Base-by-base conservation (phyloP, 2,329 filamentous ascomycete genomes). In the Metarhizium album region DNA sequence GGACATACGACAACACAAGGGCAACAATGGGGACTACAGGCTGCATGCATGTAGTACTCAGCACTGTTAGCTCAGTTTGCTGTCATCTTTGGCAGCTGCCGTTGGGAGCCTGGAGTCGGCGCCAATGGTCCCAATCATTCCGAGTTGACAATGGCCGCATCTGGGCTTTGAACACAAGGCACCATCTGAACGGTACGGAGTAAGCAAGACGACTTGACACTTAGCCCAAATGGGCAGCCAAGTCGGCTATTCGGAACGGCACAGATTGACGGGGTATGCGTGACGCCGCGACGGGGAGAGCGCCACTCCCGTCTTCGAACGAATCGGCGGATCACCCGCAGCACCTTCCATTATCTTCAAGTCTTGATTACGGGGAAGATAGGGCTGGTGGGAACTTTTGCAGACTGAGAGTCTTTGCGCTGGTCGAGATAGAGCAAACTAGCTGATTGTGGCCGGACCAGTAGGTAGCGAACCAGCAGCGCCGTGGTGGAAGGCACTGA, bases 381-480 rank as follows among this genome's bases (percentile, higher is more conserved):
- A 7, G n/a, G 20, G n/a, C 27, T 31, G 14, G 13, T 18, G 43
- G 46, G 46, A 48, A 48, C 46, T 48, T 48, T 48, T 48, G 46
- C 46, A 27, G 23, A 29, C 27, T 29, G n/a, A n/a, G n/a, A n/a
- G n/a, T n/a, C n/a, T n/a, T n/a, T n/a, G n/a, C n/a, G n/a, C n/a
- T n/a, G n/a, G n/a, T n/a, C n/a, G n/a, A n/a, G 11, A 29, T 8
- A 9, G 27, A 29, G 27, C 6, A 8, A 29, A 29, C 27, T 11
- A 29, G 13, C 38, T n/a, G n/a, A n/a, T n/a, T n/a, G n/a, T n/a
- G n/a, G n/a, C n/a, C n/a, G n/a, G n/a, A n/a, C n/a, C n/a, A n/a
- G n/a, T n/a, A n/a, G n/a, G n/a, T n/a, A n/a, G n/a, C n/a, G n/a
- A n/a, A n/a, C n/a, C n/a, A n/a, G n/a, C n/a, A n/a, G n/a, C n/a